Base-by-base conservation (phyloP, 1,284 basidiomycete genomes). In the Fomitopsis betulina region DNA sequence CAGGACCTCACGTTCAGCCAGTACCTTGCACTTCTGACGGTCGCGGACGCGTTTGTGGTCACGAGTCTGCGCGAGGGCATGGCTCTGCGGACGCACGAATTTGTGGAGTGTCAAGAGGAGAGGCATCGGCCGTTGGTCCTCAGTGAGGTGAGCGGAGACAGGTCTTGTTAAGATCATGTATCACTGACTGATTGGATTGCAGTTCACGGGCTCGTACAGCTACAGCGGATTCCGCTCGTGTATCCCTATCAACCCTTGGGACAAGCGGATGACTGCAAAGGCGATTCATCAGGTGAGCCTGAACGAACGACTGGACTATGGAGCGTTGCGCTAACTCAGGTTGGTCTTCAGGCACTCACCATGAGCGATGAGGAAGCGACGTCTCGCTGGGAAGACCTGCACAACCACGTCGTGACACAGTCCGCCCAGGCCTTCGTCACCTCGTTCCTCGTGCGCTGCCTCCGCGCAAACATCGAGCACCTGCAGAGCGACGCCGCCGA, bases 41-140 rank as follows among this genome's bases (percentile, higher is more conserved):
- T 91, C 5, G 93, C 90, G 1, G 93, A 95, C 71, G 90, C 87
- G n/a, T 95, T 95, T 72, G 76, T 94, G 65, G 88, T 93, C 30
- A 91, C 90, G 2, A 89, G 86, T 69, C 72, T 95, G 68, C 79
- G 93, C 7, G 93, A 95, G 72, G 93, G 93, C 0, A 95, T 94
- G 93, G 92, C 91, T 32, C 72, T 93, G 56, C 77, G 81, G 40
- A 86, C 88, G 8, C 91, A 93, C 68, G 93, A 94, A 70, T 94
- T 86, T 69, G 90, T 94, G 13, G 89, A 92, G 69, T 92, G 89
- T 64, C 91, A 91, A 68, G 85, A 88, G 66, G 83, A 79, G 57
- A 76, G 76, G 57, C 81, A 86, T 60, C 77, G 89, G 30, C 90
- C 91, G 0, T 75, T 94, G 37, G 86, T 94, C 61, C 73, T 94